phyloP scores from a whole-genome alignment of 768 basidiomycete species.

The Lactifluus rugatus region DNA sequence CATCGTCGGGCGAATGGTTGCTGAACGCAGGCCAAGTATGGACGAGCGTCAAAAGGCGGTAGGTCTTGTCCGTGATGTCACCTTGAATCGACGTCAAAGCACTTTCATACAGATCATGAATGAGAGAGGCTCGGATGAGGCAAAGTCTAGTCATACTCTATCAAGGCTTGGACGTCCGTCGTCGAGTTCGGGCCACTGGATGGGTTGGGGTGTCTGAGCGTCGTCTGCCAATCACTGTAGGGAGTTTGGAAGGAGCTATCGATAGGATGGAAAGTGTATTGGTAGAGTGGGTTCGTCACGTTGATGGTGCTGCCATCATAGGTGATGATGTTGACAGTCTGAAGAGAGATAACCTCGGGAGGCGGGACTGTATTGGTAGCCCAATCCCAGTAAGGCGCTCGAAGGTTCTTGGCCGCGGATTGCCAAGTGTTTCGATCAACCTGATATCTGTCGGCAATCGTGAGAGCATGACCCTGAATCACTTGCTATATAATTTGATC shows the following conservation, averaged over 20 bases:
- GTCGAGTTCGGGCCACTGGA: background rate
- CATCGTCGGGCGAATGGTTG: conserved; percentile 33
- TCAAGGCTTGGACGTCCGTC: conserved; percentile 25
- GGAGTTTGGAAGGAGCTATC: conserved; percentile 8
- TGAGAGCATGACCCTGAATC: conserved; percentile 31
- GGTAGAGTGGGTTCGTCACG: conserved; percentile 30
- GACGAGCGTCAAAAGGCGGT: conserved; percentile 31
- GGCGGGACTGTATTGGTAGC: conserved; percentile 33
- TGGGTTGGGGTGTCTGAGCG: conserved; percentile 7
- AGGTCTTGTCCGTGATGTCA: conserved; percentile 2
- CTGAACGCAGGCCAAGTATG: conserved; percentile 38
- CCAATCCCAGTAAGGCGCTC: conserved; percentile 47
- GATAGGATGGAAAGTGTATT: conserved; percentile 31
- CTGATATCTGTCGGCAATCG: conserved; percentile 35
- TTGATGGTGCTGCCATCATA: conserved; percentile 24
- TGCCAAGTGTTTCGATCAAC: conserved; percentile 24
- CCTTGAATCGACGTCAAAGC: background rate
- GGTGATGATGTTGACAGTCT: conserved; percentile 28
- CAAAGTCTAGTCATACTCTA: conserved; percentile 18
- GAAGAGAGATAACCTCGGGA: conserved; percentile 29
- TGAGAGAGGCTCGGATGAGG: background rate
- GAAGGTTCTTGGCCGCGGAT: conserved; percentile 29
- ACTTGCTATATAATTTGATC: conserved; percentile 34
- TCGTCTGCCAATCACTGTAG: conserved; percentile 6
- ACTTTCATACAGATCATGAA: background rate